Percentiles rank a stretch among this genome's conserved stretches.
These are phyloP conservation scores for Cocos nucifera DNA, from an alignment of 176 grass and related monocot species.

Conservation along the genomic window DNA sequence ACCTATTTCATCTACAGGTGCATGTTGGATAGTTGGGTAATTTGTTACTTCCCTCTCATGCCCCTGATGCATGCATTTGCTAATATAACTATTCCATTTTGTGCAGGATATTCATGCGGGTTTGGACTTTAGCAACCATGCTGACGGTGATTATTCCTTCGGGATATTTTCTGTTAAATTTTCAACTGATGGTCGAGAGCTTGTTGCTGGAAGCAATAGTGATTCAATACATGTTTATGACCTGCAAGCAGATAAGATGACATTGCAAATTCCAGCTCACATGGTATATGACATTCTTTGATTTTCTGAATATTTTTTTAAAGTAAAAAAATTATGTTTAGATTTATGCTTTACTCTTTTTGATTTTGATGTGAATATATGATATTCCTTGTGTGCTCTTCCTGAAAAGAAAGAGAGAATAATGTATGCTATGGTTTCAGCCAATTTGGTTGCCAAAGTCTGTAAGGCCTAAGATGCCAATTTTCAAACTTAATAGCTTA, in stretches of 20 bases:
- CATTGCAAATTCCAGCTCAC: constrained; percentile 51
- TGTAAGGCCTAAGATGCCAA: no score
- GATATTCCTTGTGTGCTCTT: no score
- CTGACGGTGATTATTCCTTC: constrained; percentile 32
- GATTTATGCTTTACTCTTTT: no score
- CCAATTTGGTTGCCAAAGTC: no score
- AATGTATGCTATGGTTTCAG: no score
- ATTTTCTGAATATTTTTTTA: background rate
- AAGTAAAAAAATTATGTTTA: no score
- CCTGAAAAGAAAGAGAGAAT: no score
- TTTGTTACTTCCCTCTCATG: background rate
- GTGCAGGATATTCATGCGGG: constrained; percentile 79
- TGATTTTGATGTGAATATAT: no score
- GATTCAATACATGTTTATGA: constrained; percentile 85
- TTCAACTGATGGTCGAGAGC: constrained; percentile 78
- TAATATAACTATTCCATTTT: background rate
- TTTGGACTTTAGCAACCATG: constrained; percentile 48
- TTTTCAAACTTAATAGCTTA: no score
- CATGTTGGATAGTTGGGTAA: no score
- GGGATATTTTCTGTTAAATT: constrained; percentile 94
- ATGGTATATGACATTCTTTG: constrained; percentile 26
- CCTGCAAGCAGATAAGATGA: constrained; percentile 67
- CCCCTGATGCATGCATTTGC: background rate
- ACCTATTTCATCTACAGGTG: no score
- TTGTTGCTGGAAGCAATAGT: constrained; percentile 69